A percentile compares a stretch with the other conserved stretches of the same genome.
Conservation (phyloP, 345 rosid genomes). For the Ailanthus altissimus region DNA sequence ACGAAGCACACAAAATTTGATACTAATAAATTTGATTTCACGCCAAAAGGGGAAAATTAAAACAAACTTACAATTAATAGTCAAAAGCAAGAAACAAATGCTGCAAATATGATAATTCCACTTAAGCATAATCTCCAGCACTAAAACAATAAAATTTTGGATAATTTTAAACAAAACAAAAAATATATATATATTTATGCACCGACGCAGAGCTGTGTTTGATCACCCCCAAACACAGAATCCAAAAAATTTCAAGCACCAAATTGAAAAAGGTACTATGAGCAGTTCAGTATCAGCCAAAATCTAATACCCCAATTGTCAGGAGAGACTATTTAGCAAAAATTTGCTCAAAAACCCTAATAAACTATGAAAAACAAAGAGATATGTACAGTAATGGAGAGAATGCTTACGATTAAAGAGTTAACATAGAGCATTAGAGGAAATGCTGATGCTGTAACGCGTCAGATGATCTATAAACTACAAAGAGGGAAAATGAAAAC, state of each 20-base stretch:
- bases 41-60: background rate
- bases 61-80: background rate
- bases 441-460: background rate
- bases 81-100: background rate
- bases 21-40: background rate
- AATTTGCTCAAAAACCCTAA: background rate
- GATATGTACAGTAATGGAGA: background rate
- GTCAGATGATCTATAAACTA: background rate
- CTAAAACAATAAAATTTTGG: background rate
- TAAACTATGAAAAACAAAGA: background rate
- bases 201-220: background rate
- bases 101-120: background rate
- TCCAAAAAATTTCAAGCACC: background rate
- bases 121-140: background rate
- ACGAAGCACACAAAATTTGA: background rate
- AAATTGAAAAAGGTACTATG: background rate
- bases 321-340: background rate
- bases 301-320: background rate
- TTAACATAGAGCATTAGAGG: background rate
- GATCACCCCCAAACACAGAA: background rate
- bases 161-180: background rate
- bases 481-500: constrained; percentile 6
- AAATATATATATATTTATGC: background rate
- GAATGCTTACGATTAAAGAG: constrained; percentile 18
- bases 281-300: background rate